Percentiles rank a stretch among this genome's conserved stretches.
Evolutionary conservation across 208 protist genomes (phyloP).

Genomic region (Wallacemonas sp.): DNA sequence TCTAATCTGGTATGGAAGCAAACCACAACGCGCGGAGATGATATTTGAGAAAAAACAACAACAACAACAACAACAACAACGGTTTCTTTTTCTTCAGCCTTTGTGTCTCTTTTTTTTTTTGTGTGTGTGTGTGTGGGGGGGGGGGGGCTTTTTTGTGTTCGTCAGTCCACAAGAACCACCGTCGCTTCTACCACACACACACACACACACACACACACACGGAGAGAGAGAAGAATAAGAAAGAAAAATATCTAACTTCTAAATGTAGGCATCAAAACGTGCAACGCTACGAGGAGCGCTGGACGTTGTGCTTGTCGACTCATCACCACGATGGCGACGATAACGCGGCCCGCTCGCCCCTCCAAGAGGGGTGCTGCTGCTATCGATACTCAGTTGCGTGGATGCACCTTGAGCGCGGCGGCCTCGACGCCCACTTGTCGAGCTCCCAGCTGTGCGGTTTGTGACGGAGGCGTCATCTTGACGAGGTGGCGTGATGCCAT

Average conservation of each 20-base stretch:
- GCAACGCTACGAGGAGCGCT: constrained; percentile 12
- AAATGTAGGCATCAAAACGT: constrained; percentile 45
- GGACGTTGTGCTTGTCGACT: neutral
- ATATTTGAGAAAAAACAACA: too few species aligned
- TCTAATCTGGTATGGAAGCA: too few species aligned
- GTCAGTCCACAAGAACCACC: too few species aligned
- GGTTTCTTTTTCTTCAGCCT: too few species aligned
- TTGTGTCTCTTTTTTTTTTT: too few species aligned
- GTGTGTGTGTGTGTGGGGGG: too few species aligned
- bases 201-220: too few species aligned
- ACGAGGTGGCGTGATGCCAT: constrained; percentile 3
- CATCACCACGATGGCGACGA: neutral
- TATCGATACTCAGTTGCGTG: neutral
- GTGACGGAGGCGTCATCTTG: neutral
- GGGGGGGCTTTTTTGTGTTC: too few species aligned
- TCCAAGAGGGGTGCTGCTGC: neutral
- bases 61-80: too few species aligned
- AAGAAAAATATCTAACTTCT: constrained; percentile 10
- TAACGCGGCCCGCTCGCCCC: neutral
- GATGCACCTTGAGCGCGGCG: neutral
- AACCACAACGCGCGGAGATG: too few species aligned
- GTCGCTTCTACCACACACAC: too few species aligned
- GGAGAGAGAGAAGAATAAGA: constrained; percentile 8
- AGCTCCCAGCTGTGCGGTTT: neutral
- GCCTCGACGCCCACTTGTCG: neutral